Conservation (phyloP, 768 basidiomycete species). For the Albatrellus ellisii region DNA sequence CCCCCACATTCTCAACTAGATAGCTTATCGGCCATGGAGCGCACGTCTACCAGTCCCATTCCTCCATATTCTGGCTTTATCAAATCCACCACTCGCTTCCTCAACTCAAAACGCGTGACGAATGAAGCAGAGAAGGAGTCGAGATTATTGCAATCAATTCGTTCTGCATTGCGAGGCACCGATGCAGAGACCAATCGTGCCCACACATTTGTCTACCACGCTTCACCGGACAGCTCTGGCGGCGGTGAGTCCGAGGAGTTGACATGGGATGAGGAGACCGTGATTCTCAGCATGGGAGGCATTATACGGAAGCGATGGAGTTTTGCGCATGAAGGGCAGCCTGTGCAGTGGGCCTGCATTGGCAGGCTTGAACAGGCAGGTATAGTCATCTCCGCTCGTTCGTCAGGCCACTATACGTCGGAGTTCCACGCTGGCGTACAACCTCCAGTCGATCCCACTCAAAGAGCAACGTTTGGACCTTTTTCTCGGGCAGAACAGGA, state of each 20-base stretch:
- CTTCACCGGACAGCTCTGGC: not conserved
- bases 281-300: constrained; percentile 53
- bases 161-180: constrained; percentile 41
- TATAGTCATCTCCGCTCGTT: constrained; percentile 16
- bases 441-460: constrained; percentile 16
- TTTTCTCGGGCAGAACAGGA: constrained; percentile 21
- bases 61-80: no score
- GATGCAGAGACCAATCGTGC: constrained; percentile 2
- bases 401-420: constrained; percentile 19
- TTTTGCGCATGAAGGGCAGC: constrained; percentile 56
- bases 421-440: constrained; percentile 16
- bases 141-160: constrained; percentile 41
- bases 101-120: constrained; percentile 1
- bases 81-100: constrained; percentile 7
- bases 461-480: constrained; percentile 26
- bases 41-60: no score
- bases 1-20: no score
- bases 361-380: constrained; percentile 51
- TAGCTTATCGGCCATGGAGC: no score
- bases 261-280: constrained; percentile 53
- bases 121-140: constrained; percentile 18
- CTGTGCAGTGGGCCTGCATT: constrained; percentile 70
- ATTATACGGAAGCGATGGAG: constrained; percentile 63
- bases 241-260: constrained; percentile 43
- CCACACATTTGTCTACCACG: constrained; percentile 3